Evolutionary conservation across 306 rosid species (phyloP), one percentile per base, ranked within the genome.

Genomic region (Cicer pinnatifidum): DNA sequence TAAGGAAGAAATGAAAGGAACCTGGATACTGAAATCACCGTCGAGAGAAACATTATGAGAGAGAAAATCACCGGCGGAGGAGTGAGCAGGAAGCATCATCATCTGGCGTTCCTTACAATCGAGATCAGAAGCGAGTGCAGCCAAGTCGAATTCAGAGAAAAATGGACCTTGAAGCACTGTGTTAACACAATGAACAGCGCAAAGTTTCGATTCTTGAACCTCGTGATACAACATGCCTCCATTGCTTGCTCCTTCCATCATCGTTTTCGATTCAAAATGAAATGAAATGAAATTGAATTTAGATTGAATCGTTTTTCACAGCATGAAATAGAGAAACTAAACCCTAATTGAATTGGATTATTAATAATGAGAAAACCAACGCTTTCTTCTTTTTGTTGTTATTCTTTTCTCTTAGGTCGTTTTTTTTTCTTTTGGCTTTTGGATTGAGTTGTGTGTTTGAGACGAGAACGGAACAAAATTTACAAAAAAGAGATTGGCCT

Each of bases 1-100:
- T 6, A 19, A 12, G 44, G 20, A 9, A 19, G 9, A 12, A 12
- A 35, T 0, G 1, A 19, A 15, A 16, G 0, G 40, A 46, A 93
- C 97, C 98, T 94, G 98, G 80, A 94, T 94, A 37, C 97, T 94
- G 87, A 94, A 94, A 91, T 94, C 98, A 1, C 98, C 97, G 28
- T 88, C 98, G 70, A 94, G 81, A 57, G 98, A 94, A 73, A 94
- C 98, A 43, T 94, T 91, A 71, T 94, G 98, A 9, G 98, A 73
- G 50, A 89, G 90, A 51, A 94, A 94, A 85, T 91, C 93, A 13
- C 88, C 92, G 19, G 94, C 58, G 11, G 97, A 71, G 19, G 86
- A 76, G 53, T 83, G 83, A 4, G 82, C 81, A 2, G 86, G 76
- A 9, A 86, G 83, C 97, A 91, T 82, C 88, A 91, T 83, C 88